Percentiles rank a stretch among this genome's conserved stretches.
phyloP scores from a whole-genome alignment of 2,329 filamentous ascomycete species.

The Fusarium sp. region DNA sequence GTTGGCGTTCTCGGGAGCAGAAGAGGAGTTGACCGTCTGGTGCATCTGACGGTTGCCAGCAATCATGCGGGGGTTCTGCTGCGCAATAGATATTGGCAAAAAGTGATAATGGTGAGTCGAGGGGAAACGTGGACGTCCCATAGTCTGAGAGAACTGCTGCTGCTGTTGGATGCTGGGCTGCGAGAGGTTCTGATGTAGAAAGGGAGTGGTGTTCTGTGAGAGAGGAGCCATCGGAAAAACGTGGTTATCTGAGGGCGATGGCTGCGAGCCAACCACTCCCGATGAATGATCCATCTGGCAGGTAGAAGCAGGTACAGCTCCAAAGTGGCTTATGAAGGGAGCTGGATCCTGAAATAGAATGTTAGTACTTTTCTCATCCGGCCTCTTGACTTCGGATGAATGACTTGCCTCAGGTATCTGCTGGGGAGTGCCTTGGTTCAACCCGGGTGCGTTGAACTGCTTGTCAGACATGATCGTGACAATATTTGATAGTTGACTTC shows the following conservation, averaged over 20 bases:
- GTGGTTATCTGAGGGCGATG: neutral
- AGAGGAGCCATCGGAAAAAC: neutral
- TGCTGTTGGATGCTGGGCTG: constrained; percentile 1
- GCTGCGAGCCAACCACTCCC: neutral
- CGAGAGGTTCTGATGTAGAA: neutral
- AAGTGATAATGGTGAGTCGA: neutral
- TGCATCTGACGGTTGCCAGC: neutral
- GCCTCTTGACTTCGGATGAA: neutral
- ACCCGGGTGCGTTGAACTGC: neutral
- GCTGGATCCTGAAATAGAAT: neutral
- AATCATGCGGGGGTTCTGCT: neutral
- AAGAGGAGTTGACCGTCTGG: neutral
- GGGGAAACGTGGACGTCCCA: neutral
- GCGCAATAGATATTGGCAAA: neutral
- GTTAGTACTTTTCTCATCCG: constrained; percentile 17
- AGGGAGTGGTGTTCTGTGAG: neutral
- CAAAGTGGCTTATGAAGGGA: neutral
- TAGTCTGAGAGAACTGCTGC: neutral
- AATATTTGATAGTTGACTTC: neutral
- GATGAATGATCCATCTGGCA: no score
- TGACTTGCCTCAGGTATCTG: constrained; percentile 12
- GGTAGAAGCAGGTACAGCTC: no score
- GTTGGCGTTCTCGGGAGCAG: constrained; percentile 1
- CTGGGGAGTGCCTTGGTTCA: neutral
- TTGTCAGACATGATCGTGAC: constrained; percentile 16